A percentile compares a stretch with the other conserved stretches of the same genome.
These are phyloP conservation scores for Neurospora sublineolata DNA, from an alignment of 495 filamentous ascomycete species.

Conservation along the genomic window DNA sequence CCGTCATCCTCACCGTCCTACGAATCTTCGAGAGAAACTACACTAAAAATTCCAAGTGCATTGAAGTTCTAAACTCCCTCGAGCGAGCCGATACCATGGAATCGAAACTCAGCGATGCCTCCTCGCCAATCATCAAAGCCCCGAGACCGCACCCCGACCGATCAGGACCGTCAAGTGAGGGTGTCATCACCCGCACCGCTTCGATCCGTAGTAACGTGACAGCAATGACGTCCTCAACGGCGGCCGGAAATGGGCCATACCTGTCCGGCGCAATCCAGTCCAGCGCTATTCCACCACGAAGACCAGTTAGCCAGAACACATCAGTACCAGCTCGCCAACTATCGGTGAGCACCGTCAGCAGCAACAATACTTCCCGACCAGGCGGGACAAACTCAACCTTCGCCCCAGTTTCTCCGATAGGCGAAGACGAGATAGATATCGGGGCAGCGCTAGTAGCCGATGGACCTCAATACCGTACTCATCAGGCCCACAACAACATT, in stretches of 20 bases:
- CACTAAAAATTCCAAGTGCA: slow-evolving; percentile 11
- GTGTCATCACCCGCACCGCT: slow-evolving; percentile 21
- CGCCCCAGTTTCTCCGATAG: not conserved
- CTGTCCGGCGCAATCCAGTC: slow-evolving; percentile 5
- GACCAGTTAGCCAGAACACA: slow-evolving; percentile 1
- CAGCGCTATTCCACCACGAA: not conserved
- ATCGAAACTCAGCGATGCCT: slow-evolving; percentile 10
- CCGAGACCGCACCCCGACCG: not conserved
- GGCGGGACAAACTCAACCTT: not conserved
- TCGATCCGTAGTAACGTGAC: slow-evolving; percentile 23
- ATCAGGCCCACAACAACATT: not conserved
- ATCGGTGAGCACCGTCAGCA: not conserved
- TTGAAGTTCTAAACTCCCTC: slow-evolving; percentile 13
- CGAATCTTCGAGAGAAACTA: slow-evolving; percentile 22
- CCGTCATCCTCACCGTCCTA: slow-evolving; percentile 19
- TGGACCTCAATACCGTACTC: slow-evolving; percentile 11
- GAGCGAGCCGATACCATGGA: slow-evolving; percentile 18
- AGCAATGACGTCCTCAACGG: slow-evolving; percentile 1
- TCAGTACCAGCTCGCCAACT: not conserved
- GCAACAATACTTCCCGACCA: not conserved
- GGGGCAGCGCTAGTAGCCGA: slow-evolving; percentile 10
- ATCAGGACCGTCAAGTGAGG: slow-evolving; percentile 19
- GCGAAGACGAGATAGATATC: not conserved
- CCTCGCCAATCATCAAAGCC: slow-evolving; percentile 1
- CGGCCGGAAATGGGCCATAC: not conserved